Conservation (phyloP, 192 early-diverging fungal genomes). For the Umbelopsis ramanniana region DNA sequence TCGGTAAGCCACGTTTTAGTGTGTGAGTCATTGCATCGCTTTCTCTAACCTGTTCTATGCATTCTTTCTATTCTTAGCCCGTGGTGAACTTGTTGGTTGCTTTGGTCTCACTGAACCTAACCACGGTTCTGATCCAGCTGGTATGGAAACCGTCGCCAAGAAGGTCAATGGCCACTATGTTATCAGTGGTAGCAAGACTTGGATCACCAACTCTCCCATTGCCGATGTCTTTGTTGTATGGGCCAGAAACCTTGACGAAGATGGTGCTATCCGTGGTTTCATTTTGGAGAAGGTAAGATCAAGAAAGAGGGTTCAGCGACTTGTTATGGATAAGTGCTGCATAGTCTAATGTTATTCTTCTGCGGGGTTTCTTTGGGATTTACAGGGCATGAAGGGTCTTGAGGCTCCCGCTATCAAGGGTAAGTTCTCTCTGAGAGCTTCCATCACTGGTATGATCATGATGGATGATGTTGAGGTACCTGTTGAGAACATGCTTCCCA, state of each 20-base stretch:
- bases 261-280: slow-evolving; percentile 87
- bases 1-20: slow-evolving; percentile 55
- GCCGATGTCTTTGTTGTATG: slow-evolving; percentile 97
- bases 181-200: slow-evolving; percentile 92
- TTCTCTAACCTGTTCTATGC: not conserved
- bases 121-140: slow-evolving; percentile 92
- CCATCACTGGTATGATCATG: slow-evolving; percentile 96
- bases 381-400: slow-evolving; percentile 87
- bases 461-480: slow-evolving; percentile 98
- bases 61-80: slow-evolving; percentile 55
- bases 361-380: not conserved
- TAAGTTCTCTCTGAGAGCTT: slow-evolving; percentile 94
- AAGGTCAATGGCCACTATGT: slow-evolving; percentile 75
- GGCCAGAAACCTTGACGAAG: slow-evolving; percentile 86
- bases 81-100: slow-evolving; percentile 84
- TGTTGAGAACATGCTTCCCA: slow-evolving; percentile 87
- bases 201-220: slow-evolving; percentile 99
- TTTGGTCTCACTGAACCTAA: slow-evolving; percentile 99
- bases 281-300: slow-evolving; percentile 86
- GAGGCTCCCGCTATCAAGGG: slow-evolving; percentile 89
- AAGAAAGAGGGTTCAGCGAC: slow-evolving; percentile 6
- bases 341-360: too few species aligned
- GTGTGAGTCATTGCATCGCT: not conserved
- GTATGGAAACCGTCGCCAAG: slow-evolving; percentile 90
- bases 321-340: not conserved